phyloP scores from a whole-genome alignment of 2,329 filamentous ascomycete genomes.

The Aspergillus sp. region DNA sequence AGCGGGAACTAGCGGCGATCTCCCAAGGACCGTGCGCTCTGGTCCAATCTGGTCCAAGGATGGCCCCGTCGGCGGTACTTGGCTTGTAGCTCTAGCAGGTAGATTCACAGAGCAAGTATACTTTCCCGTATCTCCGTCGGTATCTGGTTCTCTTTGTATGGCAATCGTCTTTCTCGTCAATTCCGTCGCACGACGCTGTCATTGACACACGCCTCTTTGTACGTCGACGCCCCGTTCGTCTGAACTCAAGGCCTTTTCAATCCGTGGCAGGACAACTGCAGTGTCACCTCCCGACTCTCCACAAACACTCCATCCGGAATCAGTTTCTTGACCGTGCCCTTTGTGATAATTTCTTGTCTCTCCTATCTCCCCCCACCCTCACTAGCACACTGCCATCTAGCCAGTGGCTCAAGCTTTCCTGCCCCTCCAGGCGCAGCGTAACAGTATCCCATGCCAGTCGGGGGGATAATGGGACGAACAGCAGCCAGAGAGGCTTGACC shows the following conservation, averaged over 20 bases:
- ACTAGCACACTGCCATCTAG: background rate
- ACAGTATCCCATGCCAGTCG: background rate
- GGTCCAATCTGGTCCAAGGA: background rate
- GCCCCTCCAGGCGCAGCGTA: slow-evolving; percentile 1
- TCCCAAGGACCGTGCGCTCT: slow-evolving; percentile 26
- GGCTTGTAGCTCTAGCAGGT: background rate
- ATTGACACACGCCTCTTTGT: background rate
- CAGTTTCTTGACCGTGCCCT: background rate
- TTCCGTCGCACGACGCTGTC: background rate
- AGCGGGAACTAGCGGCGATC: slow-evolving; percentile 25
- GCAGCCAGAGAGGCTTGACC: background rate
- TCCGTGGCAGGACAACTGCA: background rate
- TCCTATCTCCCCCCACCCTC: background rate
- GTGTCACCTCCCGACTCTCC: background rate
- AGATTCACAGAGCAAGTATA: background rate
- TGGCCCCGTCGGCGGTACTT: background rate
- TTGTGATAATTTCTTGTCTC: background rate
- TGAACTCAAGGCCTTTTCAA: background rate
- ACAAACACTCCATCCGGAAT: background rate
- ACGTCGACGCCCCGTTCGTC: background rate
- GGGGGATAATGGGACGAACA: slow-evolving; percentile 3
- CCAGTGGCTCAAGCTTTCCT: slow-evolving; percentile 5
- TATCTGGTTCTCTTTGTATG: background rate
- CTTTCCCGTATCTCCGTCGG: background rate
- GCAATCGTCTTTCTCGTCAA: background rate